Conservation (phyloP, 768 basidiomycete genomes). For the Pholiota molesta region DNA sequence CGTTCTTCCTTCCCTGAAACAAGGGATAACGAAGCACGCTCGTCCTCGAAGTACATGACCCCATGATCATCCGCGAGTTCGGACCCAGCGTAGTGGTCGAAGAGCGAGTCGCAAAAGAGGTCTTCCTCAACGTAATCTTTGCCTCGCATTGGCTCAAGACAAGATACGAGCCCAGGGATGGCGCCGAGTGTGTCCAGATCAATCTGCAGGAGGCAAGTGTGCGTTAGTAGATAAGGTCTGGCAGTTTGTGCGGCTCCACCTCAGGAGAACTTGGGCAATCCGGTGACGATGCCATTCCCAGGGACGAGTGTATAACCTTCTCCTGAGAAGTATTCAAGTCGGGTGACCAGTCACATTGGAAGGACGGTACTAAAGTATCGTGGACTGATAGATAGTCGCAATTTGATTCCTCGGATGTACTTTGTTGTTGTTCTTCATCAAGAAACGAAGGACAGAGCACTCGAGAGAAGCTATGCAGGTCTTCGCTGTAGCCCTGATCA, state of each 20-base stretch:
- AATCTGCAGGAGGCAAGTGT: slow-evolving; percentile 2
- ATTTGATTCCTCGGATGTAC: neutral
- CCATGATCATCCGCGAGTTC: slow-evolving; percentile 18
- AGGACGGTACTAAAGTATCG: neutral
- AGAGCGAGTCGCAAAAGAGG: neutral
- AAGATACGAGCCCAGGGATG: neutral
- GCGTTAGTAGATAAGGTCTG: neutral
- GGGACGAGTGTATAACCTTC: slow-evolving; percentile 15
- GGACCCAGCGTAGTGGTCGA: slow-evolving; percentile 10
- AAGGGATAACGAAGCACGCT: slow-evolving; percentile 3
- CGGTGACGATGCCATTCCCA: slow-evolving; percentile 14
- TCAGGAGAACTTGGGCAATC: neutral
- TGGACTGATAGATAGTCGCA: neutral
- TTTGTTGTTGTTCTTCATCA: neutral
- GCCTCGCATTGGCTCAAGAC: neutral
- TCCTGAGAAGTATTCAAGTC: slow-evolving; percentile 21
- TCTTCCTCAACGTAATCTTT: slow-evolving; percentile 6
- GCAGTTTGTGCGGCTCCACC: slow-evolving; percentile 15
- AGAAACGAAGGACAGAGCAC: neutral
- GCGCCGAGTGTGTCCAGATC: slow-evolving; percentile 4
- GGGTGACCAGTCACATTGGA: slow-evolving; percentile 22
- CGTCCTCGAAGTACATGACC: slow-evolving; percentile 14
- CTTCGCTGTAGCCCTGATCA: neutral
- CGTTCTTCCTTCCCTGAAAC: slow-evolving; percentile 11
- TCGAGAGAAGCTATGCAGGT: neutral